These are phyloP conservation scores for Colletotrichum filicis DNA, from an alignment of 2,329 filamentous ascomycete genomes.

Conservation along the genomic window DNA sequence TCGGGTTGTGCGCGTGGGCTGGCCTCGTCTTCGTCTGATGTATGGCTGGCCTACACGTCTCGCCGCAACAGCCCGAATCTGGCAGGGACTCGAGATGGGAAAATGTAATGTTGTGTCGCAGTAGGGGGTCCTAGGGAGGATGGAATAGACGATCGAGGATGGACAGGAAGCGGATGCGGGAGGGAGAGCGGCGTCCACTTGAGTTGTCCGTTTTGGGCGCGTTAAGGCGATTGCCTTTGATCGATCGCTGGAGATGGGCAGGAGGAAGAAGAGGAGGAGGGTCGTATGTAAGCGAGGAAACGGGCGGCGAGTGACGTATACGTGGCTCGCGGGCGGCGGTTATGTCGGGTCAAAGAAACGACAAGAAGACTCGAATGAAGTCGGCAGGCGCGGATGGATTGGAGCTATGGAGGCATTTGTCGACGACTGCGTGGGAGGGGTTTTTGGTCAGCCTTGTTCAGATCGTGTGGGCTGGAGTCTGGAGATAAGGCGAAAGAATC, in stretches of 20 bases:
- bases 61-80: conserved; percentile 34
- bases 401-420: conserved; percentile 26
- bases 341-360: conserved; percentile 6
- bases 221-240: conserved; percentile 44
- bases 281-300: conserved; percentile 37
- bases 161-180: conserved; percentile 59
- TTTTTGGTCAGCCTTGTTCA: conserved; percentile 28
- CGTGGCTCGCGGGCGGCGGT: conserved; percentile 27
- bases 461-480: conserved; percentile 21
- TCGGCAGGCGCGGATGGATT: conserved; percentile 17
- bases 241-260: conserved; percentile 31
- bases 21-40: conserved; percentile 38
- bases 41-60: conserved; percentile 37
- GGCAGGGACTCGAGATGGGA: conserved; percentile 17
- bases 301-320: conserved; percentile 30
- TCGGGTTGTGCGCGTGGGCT: conserved; percentile 23
- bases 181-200: conserved; percentile 56
- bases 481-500: conserved; percentile 27
- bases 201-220: conserved; percentile 61
- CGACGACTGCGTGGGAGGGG: conserved; percentile 6
- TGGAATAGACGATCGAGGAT: conserved; percentile 62
- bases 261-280: conserved; percentile 35
- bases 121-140: conserved; percentile 56
- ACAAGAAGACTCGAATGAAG: background rate
- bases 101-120: conserved; percentile 15